These are phyloP conservation scores for Rhizopus microsporus DNA, from an alignment of 371 early-diverging fungal species.

Conservation along the genomic window DNA sequence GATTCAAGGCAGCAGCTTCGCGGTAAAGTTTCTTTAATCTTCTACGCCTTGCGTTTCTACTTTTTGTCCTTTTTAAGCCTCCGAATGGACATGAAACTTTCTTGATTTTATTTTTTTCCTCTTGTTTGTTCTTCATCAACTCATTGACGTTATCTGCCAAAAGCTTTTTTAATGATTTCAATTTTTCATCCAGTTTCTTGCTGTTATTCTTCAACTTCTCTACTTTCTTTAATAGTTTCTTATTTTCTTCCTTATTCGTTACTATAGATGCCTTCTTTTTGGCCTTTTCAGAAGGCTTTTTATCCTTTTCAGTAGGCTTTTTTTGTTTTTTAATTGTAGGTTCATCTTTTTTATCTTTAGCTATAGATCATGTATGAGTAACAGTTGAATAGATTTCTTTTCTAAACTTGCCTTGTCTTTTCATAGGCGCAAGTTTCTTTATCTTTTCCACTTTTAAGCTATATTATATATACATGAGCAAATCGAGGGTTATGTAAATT, in stretches of 20 bases:
- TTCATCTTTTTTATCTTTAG: too few relatives aligned
- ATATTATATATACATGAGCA: background rate
- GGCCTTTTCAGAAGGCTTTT: background rate
- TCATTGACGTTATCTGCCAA: too few relatives aligned
- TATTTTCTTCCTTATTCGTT: background rate
- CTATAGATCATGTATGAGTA: too few relatives aligned
- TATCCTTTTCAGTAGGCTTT: background rate
- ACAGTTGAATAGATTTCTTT: background rate
- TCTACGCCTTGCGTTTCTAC: slow-evolving; percentile 2
- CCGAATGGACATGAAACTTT: background rate
- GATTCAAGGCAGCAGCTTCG: too few relatives aligned
- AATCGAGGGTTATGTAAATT: background rate
- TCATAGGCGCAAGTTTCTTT: background rate
- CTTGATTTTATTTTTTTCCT: background rate
- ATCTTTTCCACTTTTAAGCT: background rate
- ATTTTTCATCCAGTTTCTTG: background rate
- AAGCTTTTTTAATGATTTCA: too few relatives aligned
- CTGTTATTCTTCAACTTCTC: background rate
- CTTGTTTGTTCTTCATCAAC: background rate
- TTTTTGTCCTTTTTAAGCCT: slow-evolving; percentile 1
- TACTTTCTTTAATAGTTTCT: background rate
- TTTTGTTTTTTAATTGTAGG: too few relatives aligned
- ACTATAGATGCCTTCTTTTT: background rate
- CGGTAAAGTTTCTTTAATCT: background rate
- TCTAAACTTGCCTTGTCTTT: background rate